Percentiles rank a stretch among this genome's conserved stretches.
These are phyloP conservation scores for Talaromyces sp. DNA, from an alignment of 2,329 filamentous ascomycete species.

Conservation along the genomic window DNA sequence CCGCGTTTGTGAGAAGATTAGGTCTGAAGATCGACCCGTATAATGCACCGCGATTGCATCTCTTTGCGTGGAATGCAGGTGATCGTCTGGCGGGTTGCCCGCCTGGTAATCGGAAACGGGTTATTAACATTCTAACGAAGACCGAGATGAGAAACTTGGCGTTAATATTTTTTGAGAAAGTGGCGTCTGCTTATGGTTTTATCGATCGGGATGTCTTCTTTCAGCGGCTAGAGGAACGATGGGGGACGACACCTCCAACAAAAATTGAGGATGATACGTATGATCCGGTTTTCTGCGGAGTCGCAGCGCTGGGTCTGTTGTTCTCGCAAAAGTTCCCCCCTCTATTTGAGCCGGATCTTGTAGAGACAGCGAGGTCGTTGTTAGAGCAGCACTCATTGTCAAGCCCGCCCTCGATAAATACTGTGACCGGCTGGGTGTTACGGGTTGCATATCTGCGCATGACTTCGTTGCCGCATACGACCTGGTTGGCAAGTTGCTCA, in stretches of 20 bases:
- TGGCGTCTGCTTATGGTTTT: slow-evolving; percentile 55
- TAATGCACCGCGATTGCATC: slow-evolving; percentile 51
- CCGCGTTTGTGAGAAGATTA: slow-evolving; percentile 54
- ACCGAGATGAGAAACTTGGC: slow-evolving; percentile 48
- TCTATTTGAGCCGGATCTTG: slow-evolving; percentile 45
- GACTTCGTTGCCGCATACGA: slow-evolving; percentile 52
- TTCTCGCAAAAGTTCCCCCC: slow-evolving; percentile 48
- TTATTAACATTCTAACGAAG: slow-evolving; percentile 48
- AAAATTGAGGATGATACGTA: slow-evolving; percentile 30
- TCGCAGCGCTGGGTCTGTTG: slow-evolving; percentile 54
- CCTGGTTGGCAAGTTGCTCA: slow-evolving; percentile 27
- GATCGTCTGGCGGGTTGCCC: slow-evolving; percentile 18
- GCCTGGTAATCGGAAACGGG: slow-evolving; percentile 24
- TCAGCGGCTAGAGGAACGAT: slow-evolving; percentile 30
- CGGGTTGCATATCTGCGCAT: slow-evolving; percentile 53
- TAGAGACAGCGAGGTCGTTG: slow-evolving; percentile 45
- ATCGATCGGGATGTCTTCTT: slow-evolving; percentile 30
- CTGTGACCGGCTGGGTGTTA: slow-evolving; percentile 48
- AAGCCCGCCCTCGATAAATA: slow-evolving; percentile 29
- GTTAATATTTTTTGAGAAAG: slow-evolving; percentile 51
- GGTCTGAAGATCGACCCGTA: slow-evolving; percentile 53
- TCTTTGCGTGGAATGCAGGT: slow-evolving; percentile 56
- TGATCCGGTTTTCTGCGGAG: slow-evolving; percentile 52
- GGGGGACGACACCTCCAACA: slow-evolving; percentile 21
- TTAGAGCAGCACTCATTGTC: slow-evolving; percentile 43